Percentiles rank a stretch among this genome's conserved stretches.
phyloP scores from a whole-genome alignment of 2,329 filamentous ascomycete species.

The Penicillium sclerotigenum region DNA sequence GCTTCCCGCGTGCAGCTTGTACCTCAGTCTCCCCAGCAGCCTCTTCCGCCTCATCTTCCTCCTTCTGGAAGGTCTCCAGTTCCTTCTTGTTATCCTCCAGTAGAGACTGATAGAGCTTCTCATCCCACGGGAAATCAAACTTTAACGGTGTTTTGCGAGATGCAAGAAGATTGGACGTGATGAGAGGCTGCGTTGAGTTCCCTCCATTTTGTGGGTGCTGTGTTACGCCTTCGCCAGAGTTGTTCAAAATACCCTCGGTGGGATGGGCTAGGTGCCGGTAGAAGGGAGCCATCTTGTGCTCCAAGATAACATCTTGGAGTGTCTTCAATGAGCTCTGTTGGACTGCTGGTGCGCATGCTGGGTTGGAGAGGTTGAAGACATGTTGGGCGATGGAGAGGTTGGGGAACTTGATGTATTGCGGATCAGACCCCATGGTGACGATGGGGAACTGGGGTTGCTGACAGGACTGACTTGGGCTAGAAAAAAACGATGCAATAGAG shows the following conservation, averaged over 20 bases:
- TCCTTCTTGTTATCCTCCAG: conserved; percentile 75
- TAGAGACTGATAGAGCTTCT: conserved; percentile 75
- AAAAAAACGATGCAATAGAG: conserved; percentile 6
- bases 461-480: neutral
- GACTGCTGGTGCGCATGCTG: conserved; percentile 51
- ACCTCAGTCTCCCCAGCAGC: conserved; percentile 96
- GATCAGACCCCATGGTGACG: conserved; percentile 59
- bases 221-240: conserved; percentile 62
- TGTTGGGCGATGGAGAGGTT: conserved; percentile 63
- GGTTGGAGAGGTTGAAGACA: conserved; percentile 66
- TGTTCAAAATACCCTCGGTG: conserved; percentile 73
- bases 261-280: conserved; percentile 65
- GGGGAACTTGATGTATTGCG: conserved; percentile 63
- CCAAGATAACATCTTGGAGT: conserved; percentile 61
- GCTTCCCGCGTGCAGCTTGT: conserved; percentile 85
- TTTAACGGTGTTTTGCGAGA: conserved; percentile 63
- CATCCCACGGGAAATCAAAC: conserved; percentile 82
- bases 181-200: conserved; percentile 48
- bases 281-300: conserved; percentile 65
- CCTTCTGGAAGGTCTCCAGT: conserved; percentile 72
- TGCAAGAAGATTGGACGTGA: conserved; percentile 71
- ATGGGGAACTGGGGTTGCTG: conserved; percentile 8
- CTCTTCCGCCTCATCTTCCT: conserved; percentile 91
- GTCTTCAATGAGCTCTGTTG: conserved; percentile 58
- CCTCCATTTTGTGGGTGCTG: conserved; percentile 42